Conservation (phyloP, 352 stramenopile genomes). For the Stramenopiles sp. region DNA sequence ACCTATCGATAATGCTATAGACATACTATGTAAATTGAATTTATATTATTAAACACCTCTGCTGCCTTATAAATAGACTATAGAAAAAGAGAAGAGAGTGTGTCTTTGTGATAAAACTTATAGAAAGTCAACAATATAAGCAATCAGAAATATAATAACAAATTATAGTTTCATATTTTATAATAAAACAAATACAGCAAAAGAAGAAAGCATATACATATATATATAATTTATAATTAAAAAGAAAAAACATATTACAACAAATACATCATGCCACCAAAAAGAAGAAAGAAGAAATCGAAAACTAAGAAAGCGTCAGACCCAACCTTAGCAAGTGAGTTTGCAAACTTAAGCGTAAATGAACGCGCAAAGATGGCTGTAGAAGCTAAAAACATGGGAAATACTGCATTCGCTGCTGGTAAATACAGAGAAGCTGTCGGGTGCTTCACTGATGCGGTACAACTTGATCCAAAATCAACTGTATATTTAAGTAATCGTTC, state of each 20-base stretch:
- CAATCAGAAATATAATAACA: too few relatives aligned
- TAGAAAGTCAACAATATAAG: too few relatives aligned
- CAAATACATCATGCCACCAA: not conserved
- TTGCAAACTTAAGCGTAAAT: conserved; percentile 34
- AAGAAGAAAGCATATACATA: too few relatives aligned
- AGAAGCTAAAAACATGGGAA: conserved; percentile 91
- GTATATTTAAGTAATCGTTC: conserved; percentile 96
- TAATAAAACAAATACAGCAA: too few relatives aligned
- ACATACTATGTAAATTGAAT: too few relatives aligned
- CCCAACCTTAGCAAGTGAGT: conserved; percentile 9
- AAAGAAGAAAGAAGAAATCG: not conserved
- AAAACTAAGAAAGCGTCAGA: not conserved
- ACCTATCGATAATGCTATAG: too few relatives aligned
- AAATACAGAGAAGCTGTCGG: conserved; percentile 77
- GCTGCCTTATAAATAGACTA: too few relatives aligned
- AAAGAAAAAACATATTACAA: not conserved
- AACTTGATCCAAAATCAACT: conserved; percentile 75
- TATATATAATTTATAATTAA: too few relatives aligned
- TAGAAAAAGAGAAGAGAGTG: too few relatives aligned
- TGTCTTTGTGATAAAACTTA: too few relatives aligned
- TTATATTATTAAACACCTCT: too few relatives aligned
- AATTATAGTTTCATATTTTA: too few relatives aligned
- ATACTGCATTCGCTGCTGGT: conserved; percentile 86
- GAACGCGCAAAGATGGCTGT: conserved; percentile 84
- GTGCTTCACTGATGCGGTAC: conserved; percentile 86